Percentiles rank a stretch among this genome's conserved stretches.
phyloP scores from a whole-genome alignment of 331 rosid species.

The Erythrophleum ivorense region DNA sequence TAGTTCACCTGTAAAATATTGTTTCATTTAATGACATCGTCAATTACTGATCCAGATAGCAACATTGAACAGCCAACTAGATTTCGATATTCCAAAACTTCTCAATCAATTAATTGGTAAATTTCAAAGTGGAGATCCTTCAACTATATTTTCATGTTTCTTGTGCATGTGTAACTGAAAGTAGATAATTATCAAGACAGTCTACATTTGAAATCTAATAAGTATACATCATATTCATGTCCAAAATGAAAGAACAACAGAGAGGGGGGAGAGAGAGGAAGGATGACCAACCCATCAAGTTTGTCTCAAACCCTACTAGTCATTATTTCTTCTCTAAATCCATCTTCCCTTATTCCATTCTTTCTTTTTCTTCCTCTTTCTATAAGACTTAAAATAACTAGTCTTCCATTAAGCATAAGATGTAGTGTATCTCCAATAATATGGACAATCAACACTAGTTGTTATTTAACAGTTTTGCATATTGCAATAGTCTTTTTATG shows the following conservation, averaged over 20 bases:
- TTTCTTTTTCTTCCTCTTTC: background rate
- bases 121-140: background rate
- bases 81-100: background rate
- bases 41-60: background rate
- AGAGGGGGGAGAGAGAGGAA: background rate
- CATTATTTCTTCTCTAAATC: conserved; percentile 7
- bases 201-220: background rate
- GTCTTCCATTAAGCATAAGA: background rate
- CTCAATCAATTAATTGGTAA: background rate
- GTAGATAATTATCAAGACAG: background rate
- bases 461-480: background rate
- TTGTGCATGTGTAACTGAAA: background rate
- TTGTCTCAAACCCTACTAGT: conserved; percentile 3
- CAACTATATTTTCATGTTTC: background rate
- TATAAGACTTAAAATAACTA: background rate
- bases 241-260: background rate
- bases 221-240: background rate
- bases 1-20: background rate
- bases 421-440: background rate
- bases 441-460: background rate
- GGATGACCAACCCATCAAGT: conserved; percentile 6
- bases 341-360: background rate
- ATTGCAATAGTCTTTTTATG: background rate
- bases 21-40: background rate
- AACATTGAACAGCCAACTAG: background rate